These are phyloP conservation scores for Chalciporus chontae DNA, from an alignment of 768 basidiomycete genomes.

Conservation along the genomic window DNA sequence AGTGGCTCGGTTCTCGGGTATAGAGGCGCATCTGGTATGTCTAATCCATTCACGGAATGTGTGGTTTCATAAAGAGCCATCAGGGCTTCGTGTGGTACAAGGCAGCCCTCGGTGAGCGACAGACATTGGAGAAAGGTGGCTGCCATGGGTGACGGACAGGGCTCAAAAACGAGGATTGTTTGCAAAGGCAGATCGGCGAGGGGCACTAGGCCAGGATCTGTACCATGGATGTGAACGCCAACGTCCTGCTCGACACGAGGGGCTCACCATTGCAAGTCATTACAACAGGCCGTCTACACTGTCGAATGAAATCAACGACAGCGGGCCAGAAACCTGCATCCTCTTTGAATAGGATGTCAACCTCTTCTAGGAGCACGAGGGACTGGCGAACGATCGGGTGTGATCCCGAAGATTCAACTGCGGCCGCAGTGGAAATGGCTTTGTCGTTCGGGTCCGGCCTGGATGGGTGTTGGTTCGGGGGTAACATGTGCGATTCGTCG, in stretches of 20 bases:
- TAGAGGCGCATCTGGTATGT: slow-evolving; percentile 34
- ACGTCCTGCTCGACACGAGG: slow-evolving; percentile 7
- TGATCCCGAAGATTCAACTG: slow-evolving; percentile 11
- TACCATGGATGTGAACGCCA: slow-evolving; percentile 2
- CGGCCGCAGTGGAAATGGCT: neutral
- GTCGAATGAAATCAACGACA: slow-evolving; percentile 74
- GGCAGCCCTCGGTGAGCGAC: slow-evolving; percentile 53
- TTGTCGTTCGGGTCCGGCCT: neutral
- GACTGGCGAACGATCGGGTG: slow-evolving; percentile 63
- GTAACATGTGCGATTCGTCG: neutral
- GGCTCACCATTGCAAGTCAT: slow-evolving; percentile 89
- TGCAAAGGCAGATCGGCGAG: slow-evolving; percentile 74
- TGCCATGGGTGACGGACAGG: slow-evolving; percentile 52
- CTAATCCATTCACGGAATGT: slow-evolving; percentile 18
- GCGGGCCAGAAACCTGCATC: slow-evolving; percentile 85
- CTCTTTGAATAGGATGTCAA: slow-evolving; percentile 87
- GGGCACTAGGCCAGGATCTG: slow-evolving; percentile 76
- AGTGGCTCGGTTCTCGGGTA: slow-evolving; percentile 30
- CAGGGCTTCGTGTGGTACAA: slow-evolving; percentile 41
- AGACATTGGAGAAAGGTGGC: slow-evolving; percentile 67
- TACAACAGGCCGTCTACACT: slow-evolving; percentile 84
- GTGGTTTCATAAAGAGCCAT: slow-evolving; percentile 43
- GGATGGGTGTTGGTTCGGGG: slow-evolving; percentile 4
- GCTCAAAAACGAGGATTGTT: slow-evolving; percentile 58
- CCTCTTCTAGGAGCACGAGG: slow-evolving; percentile 89